A percentile compares a stretch with the other conserved stretches of the same genome.
phyloP scores from a whole-genome alignment of 331 rosid species.

The Erythrophleum ivorense region DNA sequence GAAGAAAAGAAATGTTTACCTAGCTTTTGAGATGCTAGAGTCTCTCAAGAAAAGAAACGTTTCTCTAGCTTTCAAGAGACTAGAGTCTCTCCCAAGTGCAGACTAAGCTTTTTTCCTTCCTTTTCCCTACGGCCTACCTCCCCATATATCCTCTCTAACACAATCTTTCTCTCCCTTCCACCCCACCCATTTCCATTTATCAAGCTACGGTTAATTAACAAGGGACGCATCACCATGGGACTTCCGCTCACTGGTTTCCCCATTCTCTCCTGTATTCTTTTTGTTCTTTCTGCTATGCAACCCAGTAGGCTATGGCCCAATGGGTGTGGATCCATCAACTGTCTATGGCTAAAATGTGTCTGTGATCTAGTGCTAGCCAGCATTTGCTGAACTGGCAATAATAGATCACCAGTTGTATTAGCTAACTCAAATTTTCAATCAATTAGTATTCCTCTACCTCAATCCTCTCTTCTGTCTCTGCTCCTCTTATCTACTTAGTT shows the following conservation, averaged over 20 bases:
- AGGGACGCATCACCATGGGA: background rate
- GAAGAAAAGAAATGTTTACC: background rate
- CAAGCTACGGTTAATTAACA: background rate
- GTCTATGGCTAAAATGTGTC: no score
- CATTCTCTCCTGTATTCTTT: background rate
- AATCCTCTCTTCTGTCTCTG: no score
- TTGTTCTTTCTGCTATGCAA: background rate
- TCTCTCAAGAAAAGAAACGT: background rate
- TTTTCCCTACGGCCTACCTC: background rate
- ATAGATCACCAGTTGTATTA: no score
- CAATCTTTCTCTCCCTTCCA: background rate
- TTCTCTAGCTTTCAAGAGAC: background rate
- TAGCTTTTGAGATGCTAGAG: background rate
- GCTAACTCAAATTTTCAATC: no score
- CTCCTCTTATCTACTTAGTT: no score
- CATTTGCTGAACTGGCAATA: no score
- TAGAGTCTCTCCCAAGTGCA: background rate
- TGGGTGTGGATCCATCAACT: background rate
- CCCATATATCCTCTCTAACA: background rate
- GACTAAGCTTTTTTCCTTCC: background rate
- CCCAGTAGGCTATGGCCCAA: background rate
- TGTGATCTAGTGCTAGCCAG: no score
- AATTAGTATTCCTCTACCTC: no score
- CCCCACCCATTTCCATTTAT: background rate
- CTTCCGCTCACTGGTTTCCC: background rate